A percentile compares a stretch with the other conserved stretches of the same genome.
Evolutionary conservation across 1,139 yeast species (phyloP).

Genomic region (Sugiyamaella xylanicola): DNA sequence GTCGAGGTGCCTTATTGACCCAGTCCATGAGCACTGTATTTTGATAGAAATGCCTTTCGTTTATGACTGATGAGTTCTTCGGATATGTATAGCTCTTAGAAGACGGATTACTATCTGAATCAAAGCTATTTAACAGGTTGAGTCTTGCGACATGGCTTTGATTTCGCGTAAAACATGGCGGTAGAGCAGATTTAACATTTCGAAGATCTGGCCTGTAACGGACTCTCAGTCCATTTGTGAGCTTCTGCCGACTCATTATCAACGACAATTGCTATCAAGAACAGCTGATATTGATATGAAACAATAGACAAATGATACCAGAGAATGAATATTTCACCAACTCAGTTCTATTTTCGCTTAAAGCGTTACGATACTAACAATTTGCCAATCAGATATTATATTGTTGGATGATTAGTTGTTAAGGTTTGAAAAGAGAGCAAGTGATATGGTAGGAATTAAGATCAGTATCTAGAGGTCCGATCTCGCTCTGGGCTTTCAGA

Average conservation of each 20-base stretch:
- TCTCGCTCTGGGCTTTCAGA: background rate
- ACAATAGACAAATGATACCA: no score
- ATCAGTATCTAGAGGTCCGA: background rate
- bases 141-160: constrained; percentile 30
- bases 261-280: no score
- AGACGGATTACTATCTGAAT: constrained; percentile 14
- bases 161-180: background rate
- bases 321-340: no score
- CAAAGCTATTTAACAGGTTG: constrained; percentile 28
- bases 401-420: background rate
- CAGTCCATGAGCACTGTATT: constrained; percentile 73
- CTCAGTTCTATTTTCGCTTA: no score
- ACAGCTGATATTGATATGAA: background rate
- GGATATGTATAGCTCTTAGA: constrained; percentile 37
- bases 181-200: no score
- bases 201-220: background rate
- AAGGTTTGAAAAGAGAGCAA: background rate
- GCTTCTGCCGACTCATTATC: background rate
- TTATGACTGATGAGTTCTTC: constrained; percentile 44
- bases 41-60: constrained; percentile 74
- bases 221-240: background rate
- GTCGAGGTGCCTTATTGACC: constrained; percentile 71
- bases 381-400: background rate
- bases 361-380: background rate
- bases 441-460: background rate